Base-by-base conservation (phyloP, 345 rosid genomes). In the Clausena lansium region DNA sequence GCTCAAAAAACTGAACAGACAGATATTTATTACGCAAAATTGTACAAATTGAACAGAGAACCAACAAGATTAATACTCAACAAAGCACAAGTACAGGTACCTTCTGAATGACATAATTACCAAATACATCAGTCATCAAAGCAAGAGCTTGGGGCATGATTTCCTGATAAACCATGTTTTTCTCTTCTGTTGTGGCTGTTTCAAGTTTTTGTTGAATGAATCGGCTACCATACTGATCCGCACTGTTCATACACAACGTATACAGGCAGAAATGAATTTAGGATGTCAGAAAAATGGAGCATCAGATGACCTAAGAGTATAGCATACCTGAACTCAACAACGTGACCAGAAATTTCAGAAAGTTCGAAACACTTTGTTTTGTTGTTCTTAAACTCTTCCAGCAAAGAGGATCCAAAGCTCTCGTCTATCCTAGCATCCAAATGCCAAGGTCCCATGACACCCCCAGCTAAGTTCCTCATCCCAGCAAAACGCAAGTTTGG, bases 141-240 rank as follows among this genome's bases (percentile, higher is more conserved):
- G 82, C 81, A 72, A 85, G 91, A 69, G 87, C 89, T 58, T 85
- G 89, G 25, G 93, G 89, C 91, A 81, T 81, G 61, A 90, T 88
- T 81, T 90, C 93, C 82, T 85, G 78, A 79, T 88, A 88, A 64
- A 90, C 89, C 90, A 86, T 88, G 79, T 75, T 88, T 75, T 88
- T 90, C 80, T 90, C 93, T 67, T 88, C 90, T 1, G 41, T 69
- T 11, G 88, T 82, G 30, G 91, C 91, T 22, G 88, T 86, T 68
- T 88, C 93, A 3, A 90, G 91, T 74, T 88, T 90, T 74, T 90
- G 93, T 81, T 86, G 93, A 67, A 90, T 90, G 78, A 88, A 90
- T 62, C 93, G 85, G 75, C 93, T 90, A 50, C 93, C 93, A 63
- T 88, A 87, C 81, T 91, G 97, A 81, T 92, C 97, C 78, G 91